Percentiles rank a stretch among this genome's conserved stretches.
Conservation (phyloP, 352 stramenopile genomes). For the Phytophthora pini region DNA sequence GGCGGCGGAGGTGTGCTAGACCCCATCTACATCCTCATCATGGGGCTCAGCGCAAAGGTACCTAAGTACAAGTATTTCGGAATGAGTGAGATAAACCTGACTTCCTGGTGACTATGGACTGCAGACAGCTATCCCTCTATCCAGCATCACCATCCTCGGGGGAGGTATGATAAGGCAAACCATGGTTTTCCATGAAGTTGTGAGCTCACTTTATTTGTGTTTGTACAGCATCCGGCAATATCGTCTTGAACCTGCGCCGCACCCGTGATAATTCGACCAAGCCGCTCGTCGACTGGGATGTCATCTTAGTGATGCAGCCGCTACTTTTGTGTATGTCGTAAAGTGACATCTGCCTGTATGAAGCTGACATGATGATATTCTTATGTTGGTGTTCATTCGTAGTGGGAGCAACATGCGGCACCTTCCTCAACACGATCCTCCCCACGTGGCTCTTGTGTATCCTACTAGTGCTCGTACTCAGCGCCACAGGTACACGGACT, state of each 20-base stretch:
- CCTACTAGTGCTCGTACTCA: too few relatives aligned
- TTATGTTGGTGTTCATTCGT: too few relatives aligned
- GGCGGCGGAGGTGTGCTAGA: slow-evolving; percentile 95
- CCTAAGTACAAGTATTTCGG: neutral
- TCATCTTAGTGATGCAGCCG: slow-evolving; percentile 97
- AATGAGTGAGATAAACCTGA: slow-evolving; percentile 1
- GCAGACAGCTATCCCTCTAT: slow-evolving; percentile 79
- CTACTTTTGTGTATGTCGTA: slow-evolving; percentile 32
- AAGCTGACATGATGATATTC: too few relatives aligned
- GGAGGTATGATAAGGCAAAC: slow-evolving; percentile 44
- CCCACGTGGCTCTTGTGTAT: too few relatives aligned
- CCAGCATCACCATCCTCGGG: slow-evolving; percentile 72
- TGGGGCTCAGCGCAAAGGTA: slow-evolving; percentile 90
- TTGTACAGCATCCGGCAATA: slow-evolving; percentile 87
- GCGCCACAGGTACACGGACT: too few relatives aligned
- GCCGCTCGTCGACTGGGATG: slow-evolving; percentile 97
- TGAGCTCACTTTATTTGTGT: neutral
- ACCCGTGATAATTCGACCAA: slow-evolving; percentile 87
- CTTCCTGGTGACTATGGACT: neutral
- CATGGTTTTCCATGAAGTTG: neutral
- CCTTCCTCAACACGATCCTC: too few relatives aligned
- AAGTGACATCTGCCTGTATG: too few relatives aligned
- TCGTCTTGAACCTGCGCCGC: slow-evolving; percentile 91
- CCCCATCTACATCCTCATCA: slow-evolving; percentile 96
- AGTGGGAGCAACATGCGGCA: too few relatives aligned